A percentile compares a stretch with the other conserved stretches of the same genome.
Evolutionary conservation across 2,329 filamentous ascomycete species (phyloP).

Genomic region (Fonsecaea monophora): DNA sequence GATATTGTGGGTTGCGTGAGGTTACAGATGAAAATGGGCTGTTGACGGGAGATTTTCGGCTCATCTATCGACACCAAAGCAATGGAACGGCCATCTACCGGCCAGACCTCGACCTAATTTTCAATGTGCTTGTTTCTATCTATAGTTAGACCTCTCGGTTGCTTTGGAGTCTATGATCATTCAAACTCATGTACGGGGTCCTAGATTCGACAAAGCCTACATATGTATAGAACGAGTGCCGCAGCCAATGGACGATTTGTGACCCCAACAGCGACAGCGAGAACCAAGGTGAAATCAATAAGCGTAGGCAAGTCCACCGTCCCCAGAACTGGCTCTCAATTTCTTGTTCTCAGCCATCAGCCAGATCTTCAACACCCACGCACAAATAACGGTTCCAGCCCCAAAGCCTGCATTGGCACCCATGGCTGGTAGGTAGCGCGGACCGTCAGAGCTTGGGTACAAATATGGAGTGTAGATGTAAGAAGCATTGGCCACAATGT

Average conservation of each 20-base stretch:
- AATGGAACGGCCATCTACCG: neutral
- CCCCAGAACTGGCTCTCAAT: constrained; percentile 8
- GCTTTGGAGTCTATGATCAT: neutral
- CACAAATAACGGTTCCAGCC: neutral
- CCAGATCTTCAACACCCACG: constrained; percentile 14
- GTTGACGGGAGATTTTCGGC: neutral
- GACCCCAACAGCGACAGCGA: neutral
- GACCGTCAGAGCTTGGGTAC: constrained; percentile 58
- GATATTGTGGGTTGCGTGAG: neutral
- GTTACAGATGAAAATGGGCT: neutral
- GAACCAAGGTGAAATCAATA: constrained; percentile 34
- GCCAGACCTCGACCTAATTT: neutral
- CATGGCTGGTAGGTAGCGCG: constrained; percentile 44
- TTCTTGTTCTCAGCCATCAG: constrained; percentile 17
- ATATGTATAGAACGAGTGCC: neutral
- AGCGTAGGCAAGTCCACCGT: constrained; percentile 28
- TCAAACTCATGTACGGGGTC: neutral
- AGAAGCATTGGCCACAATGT: constrained; percentile 70
- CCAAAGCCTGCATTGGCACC: constrained; percentile 15
- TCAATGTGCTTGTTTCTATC: neutral
- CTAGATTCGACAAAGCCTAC: neutral
- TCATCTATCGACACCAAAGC: neutral
- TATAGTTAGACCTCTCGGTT: neutral
- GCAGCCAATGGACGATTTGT: neutral
- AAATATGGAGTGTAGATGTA: constrained; percentile 74